Base-by-base conservation (phyloP, 2,329 filamentous ascomycete genomes). In the Epichloe sylvatica region DNA sequence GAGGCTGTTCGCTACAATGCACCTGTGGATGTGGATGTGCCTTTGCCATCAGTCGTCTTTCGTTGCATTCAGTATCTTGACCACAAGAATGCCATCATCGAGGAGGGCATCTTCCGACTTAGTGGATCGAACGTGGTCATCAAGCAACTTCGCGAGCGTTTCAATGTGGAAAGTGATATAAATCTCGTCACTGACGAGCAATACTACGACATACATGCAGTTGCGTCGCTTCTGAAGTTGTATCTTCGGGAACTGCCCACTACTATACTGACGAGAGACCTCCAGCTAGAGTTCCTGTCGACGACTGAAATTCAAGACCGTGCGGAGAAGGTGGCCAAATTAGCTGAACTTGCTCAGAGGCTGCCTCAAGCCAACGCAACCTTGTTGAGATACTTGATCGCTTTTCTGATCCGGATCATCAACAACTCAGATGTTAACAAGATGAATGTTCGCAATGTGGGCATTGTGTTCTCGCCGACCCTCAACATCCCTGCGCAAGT, bases 41-140 rank as follows among this genome's bases (percentile, higher is more conserved):
- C 85, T 30, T 71, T 98, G 30, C 92, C 92, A 1, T 86, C 91
- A 6, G 92, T 98, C 2, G 87, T 97, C 8, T 98, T 94, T 68
- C 83, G 92, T 51, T 96, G 89, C 62, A 86, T 98, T 53, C 87
- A 97, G 64, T 98, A 95, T 64, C 75, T 98, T 17, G 84, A 87
- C 56, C 77, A 80, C 6, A 90, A 90, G 69, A 80, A 86, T 54
- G 92, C 90, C 11, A 75, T 84, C 45, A 75, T 74, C 5, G 92
- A 98, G 64, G 92, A 98, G 66, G 92, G 92, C 41, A 95, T 98
- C 40, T 98, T 98, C 74, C 82, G 92, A 47, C 74, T 98, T 40
- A 97, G 90, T 64, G 92, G 92, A n/a, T 97, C 91, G 1, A 97
- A 95, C 62, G 78, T 94, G 49, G 83, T 95, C 46, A 94, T 98